These are phyloP conservation scores for Xylaria hypoxylon DNA, from an alignment of 2,329 filamentous ascomycete species.

Conservation along the genomic window DNA sequence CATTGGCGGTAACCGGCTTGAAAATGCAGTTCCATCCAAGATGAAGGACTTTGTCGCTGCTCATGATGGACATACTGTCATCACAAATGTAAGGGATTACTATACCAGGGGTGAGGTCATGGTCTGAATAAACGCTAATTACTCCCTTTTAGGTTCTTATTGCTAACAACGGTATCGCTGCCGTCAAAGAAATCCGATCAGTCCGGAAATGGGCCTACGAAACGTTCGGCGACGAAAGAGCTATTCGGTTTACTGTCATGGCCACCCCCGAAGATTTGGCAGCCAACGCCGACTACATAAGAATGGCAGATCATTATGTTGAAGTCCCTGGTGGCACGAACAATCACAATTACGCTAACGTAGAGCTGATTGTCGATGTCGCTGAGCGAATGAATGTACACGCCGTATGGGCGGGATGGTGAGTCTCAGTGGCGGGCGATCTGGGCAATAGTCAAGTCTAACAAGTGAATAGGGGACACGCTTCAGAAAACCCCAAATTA, in stretches of 20 bases:
- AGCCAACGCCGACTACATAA: conserved; percentile 98
- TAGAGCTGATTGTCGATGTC: conserved; percentile 98
- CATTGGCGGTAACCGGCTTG: conserved; percentile 91
- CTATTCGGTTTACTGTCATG: conserved; percentile 99
- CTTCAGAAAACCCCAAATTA: conserved; percentile 97
- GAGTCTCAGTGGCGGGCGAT: conserved; percentile 53
- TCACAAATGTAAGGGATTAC: conserved; percentile 82
- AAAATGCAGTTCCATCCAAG: conserved; percentile 82
- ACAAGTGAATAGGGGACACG: conserved; percentile 78
- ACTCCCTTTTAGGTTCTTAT: conserved; percentile 80
- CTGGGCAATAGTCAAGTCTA: conserved; percentile 14
- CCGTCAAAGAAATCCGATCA: conserved; percentile 98
- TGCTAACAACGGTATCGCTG: conserved; percentile 99
- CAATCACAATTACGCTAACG: conserved; percentile 99
- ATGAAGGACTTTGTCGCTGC: conserved; percentile 96
- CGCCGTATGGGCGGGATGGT: conserved; percentile 99
- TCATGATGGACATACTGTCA: conserved; percentile 95
- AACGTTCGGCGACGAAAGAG: conserved; percentile 96
- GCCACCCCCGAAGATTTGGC: conserved; percentile 97
- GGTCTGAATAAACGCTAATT: conserved; percentile 17
- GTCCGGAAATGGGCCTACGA: conserved; percentile 99
- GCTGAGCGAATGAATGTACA: conserved; percentile 99
- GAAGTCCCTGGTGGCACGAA: conserved; percentile 99
- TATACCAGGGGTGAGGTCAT: neutral
- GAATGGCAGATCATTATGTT: conserved; percentile 99